Conservation (phyloP, 2,329 filamentous ascomycete species). For the Blastomyces gilchristii region DNA sequence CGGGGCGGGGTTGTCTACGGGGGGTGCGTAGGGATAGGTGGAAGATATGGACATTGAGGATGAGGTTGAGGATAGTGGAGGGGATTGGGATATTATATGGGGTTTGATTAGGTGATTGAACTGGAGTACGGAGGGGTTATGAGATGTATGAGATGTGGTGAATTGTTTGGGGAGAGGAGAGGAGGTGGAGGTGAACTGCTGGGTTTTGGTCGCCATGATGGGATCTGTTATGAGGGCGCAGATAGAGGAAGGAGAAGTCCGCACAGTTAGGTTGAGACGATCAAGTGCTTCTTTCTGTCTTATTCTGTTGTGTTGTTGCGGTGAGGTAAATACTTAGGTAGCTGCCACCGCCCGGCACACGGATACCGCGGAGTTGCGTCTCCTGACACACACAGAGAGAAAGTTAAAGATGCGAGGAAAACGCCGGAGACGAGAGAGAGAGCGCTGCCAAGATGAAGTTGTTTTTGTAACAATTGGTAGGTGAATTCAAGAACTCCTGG, state of each 20-base stretch:
- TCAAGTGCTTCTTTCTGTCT: not conserved
- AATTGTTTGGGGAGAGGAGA: not conserved
- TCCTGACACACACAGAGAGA: not conserved
- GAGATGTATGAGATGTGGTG: not conserved
- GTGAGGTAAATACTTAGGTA: too few relatives aligned
- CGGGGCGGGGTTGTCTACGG: not conserved
- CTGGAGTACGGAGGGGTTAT: not conserved
- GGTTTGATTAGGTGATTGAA: not conserved
- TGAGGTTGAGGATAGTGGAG: not conserved
- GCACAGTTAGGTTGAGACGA: too few relatives aligned
- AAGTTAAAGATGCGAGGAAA: too few relatives aligned
- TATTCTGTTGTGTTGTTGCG: not conserved
- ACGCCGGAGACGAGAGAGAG: too few relatives aligned
- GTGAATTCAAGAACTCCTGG: too few relatives aligned
- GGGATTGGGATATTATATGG: not conserved
- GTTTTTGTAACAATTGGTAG: too few relatives aligned
- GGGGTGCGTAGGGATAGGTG: not conserved
- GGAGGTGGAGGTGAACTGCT: not conserved
- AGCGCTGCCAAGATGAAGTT: too few relatives aligned
- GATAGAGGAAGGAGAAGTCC: not conserved
- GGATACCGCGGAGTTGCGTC: not conserved
- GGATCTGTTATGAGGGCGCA: not conserved
- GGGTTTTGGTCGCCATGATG: slow-evolving; percentile 4
- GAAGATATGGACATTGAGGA: not conserved
- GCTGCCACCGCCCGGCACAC: not conserved